phyloP scores from a whole-genome alignment of 331 rosid species.

The Dryas integrifolia region DNA sequence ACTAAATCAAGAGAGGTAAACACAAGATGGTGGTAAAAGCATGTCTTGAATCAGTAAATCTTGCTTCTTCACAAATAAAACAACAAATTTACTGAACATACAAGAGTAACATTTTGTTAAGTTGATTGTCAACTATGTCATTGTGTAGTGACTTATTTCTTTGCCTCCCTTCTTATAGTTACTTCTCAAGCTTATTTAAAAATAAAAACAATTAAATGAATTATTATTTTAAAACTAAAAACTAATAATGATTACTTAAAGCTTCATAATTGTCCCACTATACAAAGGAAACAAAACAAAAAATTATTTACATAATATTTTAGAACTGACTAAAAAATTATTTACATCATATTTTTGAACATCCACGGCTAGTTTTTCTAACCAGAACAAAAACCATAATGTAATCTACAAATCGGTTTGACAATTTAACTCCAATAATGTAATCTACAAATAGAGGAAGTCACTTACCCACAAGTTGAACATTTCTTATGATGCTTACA shows the following conservation, averaged over 20 bases:
- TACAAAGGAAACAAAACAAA: no score
- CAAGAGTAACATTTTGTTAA: background rate
- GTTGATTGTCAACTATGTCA: background rate
- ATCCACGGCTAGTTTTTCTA: background rate
- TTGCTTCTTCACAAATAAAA: background rate
- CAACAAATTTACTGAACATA: background rate
- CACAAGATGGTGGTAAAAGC: background rate
- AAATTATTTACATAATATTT: no score
- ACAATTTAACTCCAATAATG: background rate
- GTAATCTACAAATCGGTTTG: background rate
- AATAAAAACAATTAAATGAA: background rate
- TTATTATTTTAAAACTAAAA: background rate
- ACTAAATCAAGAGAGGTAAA: background rate
- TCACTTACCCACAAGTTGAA: conserved; percentile 92
- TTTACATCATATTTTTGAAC: background rate
- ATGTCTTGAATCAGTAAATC: background rate
- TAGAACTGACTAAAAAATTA: background rate
- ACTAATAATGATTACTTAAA: background rate
- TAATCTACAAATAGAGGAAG: background rate
- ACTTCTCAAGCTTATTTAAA: background rate
- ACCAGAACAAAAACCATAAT: background rate
- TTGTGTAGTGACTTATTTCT: background rate
- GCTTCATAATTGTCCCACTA: no score
- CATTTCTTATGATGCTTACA: conserved; percentile 95
- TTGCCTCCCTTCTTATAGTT: background rate